These are phyloP conservation scores for Physcomitrium patens DNA, from an alignment of 225 moss, liverwort and hornwort species.

Conservation along the genomic window DNA sequence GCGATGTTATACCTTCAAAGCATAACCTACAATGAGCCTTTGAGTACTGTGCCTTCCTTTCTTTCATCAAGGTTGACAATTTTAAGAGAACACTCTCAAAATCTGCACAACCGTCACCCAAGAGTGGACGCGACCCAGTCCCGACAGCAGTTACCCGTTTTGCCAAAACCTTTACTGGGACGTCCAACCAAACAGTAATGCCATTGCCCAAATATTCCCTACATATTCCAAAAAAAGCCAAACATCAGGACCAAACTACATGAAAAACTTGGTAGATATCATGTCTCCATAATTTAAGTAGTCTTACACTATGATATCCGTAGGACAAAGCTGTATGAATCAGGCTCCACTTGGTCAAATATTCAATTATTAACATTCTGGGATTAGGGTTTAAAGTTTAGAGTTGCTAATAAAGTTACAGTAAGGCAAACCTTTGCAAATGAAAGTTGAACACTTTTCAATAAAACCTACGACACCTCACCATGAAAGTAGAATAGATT, in stretches of 20 bases:
- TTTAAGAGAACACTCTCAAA: constrained; percentile 59
- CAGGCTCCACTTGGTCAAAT: not conserved
- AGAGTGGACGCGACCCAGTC: constrained; percentile 76
- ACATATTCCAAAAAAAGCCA: constrained; percentile 3
- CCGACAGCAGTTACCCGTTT: constrained; percentile 72
- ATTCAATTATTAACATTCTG: not conserved
- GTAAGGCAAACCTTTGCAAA: constrained; percentile 3
- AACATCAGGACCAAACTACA: constrained; percentile 18
- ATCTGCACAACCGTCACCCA: constrained; percentile 53
- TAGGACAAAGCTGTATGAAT: not conserved
- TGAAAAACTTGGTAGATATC: not conserved
- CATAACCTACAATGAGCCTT: constrained; percentile 72
- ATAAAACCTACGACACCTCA: not conserved
- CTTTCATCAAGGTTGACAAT: constrained; percentile 53
- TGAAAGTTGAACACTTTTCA: not conserved
- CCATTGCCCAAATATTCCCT: constrained; percentile 82
- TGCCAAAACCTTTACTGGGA: constrained; percentile 83
- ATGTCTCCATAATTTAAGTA: not conserved
- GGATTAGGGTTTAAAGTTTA: not conserved
- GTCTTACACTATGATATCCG: not conserved
- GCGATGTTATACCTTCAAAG: constrained; percentile 53
- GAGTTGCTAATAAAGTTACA: not conserved
- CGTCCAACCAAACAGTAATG: constrained; percentile 86
- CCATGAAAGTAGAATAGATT: not conserved
- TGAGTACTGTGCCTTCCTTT: constrained; percentile 57